These are phyloP conservation scores for Picea sitchensis DNA, from an alignment of 75 land plant genomes.

Conservation along the genomic window DNA sequence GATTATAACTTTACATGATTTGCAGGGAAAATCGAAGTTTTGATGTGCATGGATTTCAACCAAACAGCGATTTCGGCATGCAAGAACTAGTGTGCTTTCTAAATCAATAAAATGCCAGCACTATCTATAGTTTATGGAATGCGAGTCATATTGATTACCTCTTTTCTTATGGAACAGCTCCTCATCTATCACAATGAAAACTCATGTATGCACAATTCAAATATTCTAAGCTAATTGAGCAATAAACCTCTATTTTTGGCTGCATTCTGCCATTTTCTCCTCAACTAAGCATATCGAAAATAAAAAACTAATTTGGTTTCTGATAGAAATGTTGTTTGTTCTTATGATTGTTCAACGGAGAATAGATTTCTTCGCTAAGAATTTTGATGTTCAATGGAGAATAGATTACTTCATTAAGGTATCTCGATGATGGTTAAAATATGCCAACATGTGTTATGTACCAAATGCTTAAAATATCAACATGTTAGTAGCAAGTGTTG, in stretches of 20 bases:
- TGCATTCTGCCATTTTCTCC: not conserved
- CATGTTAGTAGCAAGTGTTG: no score
- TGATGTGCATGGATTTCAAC: not conserved
- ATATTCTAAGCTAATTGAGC: no score
- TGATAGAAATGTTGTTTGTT: not conserved
- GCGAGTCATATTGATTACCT: not conserved
- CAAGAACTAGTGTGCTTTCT: not conserved
- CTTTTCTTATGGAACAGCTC: no score
- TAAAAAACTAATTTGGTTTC: not conserved
- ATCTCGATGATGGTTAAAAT: not conserved
- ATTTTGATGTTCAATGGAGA: not conserved
- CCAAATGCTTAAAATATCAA: no score
- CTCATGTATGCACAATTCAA: not conserved
- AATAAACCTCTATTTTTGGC: not conserved
- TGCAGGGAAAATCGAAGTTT: not conserved
- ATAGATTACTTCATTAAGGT: not conserved
- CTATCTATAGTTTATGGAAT: not conserved
- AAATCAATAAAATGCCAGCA: not conserved
- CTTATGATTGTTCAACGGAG: not conserved
- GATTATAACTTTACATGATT: not conserved
- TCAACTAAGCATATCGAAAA: not conserved
- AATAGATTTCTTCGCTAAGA: not conserved
- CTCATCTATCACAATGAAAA: no score
- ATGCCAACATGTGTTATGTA: not conserved
- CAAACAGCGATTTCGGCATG: not conserved